Evolutionary conservation across 352 stramenopile species (phyloP).

Genomic region (Pilasporangium apinafurcum): DNA sequence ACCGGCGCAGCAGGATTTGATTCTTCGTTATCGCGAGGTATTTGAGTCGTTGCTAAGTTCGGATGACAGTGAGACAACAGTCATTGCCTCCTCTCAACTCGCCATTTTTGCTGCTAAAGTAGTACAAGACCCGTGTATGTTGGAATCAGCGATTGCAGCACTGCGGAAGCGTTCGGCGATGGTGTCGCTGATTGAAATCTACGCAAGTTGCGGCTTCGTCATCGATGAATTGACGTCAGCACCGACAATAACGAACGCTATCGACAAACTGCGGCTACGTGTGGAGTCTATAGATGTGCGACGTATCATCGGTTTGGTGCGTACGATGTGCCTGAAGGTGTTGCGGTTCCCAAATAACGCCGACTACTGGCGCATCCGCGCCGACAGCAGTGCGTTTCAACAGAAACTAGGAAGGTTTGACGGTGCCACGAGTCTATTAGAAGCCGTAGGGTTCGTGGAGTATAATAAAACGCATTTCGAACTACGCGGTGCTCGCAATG

Average conservation of each 20-base stretch:
- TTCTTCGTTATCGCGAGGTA: slow-evolving; percentile 52
- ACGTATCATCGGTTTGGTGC: slow-evolving; percentile 37
- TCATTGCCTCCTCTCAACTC: slow-evolving; percentile 38
- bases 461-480: slow-evolving; percentile 52
- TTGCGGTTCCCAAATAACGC: slow-evolving; percentile 65
- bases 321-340: slow-evolving; percentile 60
- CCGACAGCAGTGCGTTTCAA: slow-evolving; percentile 45
- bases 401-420: slow-evolving; percentile 60
- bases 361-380: slow-evolving; percentile 64
- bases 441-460: slow-evolving; percentile 54
- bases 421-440: slow-evolving; percentile 42
- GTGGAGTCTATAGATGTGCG: slow-evolving; percentile 41
- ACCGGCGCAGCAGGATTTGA: slow-evolving; percentile 41
- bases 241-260: slow-evolving; percentile 42
- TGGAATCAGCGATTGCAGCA: slow-evolving; percentile 28
- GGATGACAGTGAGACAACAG: slow-evolving; percentile 1
- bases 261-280: slow-evolving; percentile 49
- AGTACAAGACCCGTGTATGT: slow-evolving; percentile 20
- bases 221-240: slow-evolving; percentile 60
- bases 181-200: slow-evolving; percentile 57
- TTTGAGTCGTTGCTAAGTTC: slow-evolving; percentile 38
- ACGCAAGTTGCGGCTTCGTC: slow-evolving; percentile 46
- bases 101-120: slow-evolving; percentile 38
- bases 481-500: slow-evolving; percentile 26
- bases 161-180: slow-evolving; percentile 37